phyloP scores from a whole-genome alignment of 192 early-diverging fungal genomes.

The Allomyces javanicus region DNA sequence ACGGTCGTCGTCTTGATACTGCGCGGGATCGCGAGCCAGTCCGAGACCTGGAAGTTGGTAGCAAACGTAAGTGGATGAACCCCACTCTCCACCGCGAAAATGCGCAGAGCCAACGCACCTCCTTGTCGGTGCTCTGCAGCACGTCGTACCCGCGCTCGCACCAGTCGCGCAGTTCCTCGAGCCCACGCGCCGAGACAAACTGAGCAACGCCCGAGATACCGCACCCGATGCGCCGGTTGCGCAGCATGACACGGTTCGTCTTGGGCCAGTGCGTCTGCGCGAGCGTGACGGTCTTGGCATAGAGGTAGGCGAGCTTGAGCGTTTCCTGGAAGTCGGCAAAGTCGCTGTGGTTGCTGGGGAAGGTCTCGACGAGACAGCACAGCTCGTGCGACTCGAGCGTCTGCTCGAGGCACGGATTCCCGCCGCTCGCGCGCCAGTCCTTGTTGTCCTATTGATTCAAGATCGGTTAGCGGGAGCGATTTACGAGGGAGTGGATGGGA shows the following conservation, averaged over 20 bases:
- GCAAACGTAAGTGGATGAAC: conserved; percentile 10
- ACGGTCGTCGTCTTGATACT: conserved; percentile 24
- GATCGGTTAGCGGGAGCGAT: conserved; percentile 1
- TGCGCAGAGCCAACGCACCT: too few species aligned
- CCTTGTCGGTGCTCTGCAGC: neutral
- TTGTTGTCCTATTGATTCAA: conserved; percentile 4
- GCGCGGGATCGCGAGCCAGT: conserved; percentile 16
- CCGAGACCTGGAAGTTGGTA: conserved; percentile 13
- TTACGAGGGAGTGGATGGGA: neutral
- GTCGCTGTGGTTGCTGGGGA: conserved; percentile 14
- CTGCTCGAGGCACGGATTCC: conserved; percentile 27
- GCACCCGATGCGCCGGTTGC: conserved; percentile 26
- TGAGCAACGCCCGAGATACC: conserved; percentile 23
- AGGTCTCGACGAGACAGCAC: conserved; percentile 25
- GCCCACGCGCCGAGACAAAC: conserved; percentile 16
- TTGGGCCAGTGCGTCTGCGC: conserved; percentile 21
- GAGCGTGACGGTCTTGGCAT: conserved; percentile 26
- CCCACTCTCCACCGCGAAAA: too few species aligned
- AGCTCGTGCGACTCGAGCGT: conserved; percentile 23
- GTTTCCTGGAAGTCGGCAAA: conserved; percentile 22
- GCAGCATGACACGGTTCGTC: conserved; percentile 22
- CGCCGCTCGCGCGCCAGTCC: conserved; percentile 16
- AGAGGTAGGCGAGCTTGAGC: conserved; percentile 19
- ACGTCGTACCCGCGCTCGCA: conserved; percentile 1
- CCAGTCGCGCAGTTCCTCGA: conserved; percentile 2